These are phyloP conservation scores for Suhomyces maxii DNA, from an alignment of 1,139 yeast species.

Conservation along the genomic window DNA sequence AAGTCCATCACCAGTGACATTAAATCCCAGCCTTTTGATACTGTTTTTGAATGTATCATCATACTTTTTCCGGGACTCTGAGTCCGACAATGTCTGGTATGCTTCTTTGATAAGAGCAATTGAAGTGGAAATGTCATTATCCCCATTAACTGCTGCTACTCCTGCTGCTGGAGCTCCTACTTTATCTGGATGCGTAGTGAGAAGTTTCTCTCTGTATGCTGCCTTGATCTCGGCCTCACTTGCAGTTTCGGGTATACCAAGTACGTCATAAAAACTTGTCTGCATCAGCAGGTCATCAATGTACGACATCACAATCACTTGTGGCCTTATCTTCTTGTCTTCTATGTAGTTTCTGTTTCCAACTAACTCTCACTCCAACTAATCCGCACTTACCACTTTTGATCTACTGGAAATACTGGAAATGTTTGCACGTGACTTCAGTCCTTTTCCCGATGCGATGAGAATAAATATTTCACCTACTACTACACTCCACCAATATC, in stretches of 20 bases:
- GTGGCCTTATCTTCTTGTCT: neutral
- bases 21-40: slow-evolving; percentile 49
- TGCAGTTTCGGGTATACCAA: slow-evolving; percentile 47
- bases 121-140: neutral
- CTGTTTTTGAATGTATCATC: slow-evolving; percentile 43
- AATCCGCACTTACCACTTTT: too few relatives aligned
- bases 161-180: slow-evolving; percentile 9
- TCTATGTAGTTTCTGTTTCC: too few relatives aligned
- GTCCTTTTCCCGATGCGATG: slow-evolving; percentile 9
- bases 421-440: slow-evolving; percentile 4
- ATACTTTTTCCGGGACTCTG: slow-evolving; percentile 41
- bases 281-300: slow-evolving; percentile 7
- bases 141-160: slow-evolving; percentile 1
- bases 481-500: neutral
- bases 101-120: slow-evolving; percentile 59
- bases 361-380: too few relatives aligned
- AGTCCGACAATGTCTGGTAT: slow-evolving; percentile 50
- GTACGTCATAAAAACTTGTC: slow-evolving; percentile 47
- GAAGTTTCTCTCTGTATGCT: slow-evolving; percentile 62
- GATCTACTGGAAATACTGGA: too few relatives aligned
- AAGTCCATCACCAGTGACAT: slow-evolving; percentile 61
- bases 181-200: slow-evolving; percentile 79
- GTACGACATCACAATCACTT: slow-evolving; percentile 3
- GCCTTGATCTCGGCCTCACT: slow-evolving; percentile 45
- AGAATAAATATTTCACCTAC: slow-evolving; percentile 6